A percentile compares a stretch with the other conserved stretches of the same genome.
phyloP scores from a whole-genome alignment of 192 early-diverging fungal genomes.

The Rhizoclosmatium sp. region DNA sequence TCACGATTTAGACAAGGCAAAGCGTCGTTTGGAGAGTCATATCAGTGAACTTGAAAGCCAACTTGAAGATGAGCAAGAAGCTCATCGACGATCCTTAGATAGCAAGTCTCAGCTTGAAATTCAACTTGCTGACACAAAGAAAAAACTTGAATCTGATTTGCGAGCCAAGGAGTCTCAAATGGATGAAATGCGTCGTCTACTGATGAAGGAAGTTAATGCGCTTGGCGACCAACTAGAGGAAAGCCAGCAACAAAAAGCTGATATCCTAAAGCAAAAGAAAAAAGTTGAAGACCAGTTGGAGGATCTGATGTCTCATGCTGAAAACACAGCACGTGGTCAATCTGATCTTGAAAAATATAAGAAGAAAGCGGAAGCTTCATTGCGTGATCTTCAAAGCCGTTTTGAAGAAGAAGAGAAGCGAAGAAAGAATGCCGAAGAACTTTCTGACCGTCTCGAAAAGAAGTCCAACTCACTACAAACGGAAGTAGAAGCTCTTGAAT shows the following conservation, averaged over 20 bases:
- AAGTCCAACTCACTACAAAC: conserved; percentile 70
- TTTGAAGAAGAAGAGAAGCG: conserved; percentile 72
- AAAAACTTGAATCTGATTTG: conserved; percentile 65
- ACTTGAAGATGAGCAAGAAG: conserved; percentile 68
- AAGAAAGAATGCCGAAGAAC: conserved; percentile 71
- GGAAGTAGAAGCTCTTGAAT: conserved; percentile 68
- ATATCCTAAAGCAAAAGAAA: conserved; percentile 66
- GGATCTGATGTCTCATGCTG: conserved; percentile 61
- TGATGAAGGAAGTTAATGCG: conserved; percentile 69
- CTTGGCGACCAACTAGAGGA: conserved; percentile 66
- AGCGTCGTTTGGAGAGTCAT: conserved; percentile 65
- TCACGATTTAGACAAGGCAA: conserved; percentile 76
- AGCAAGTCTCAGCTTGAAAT: conserved; percentile 64
- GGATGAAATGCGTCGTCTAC: conserved; percentile 77
- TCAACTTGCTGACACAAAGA: conserved; percentile 74
- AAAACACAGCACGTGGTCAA: conserved; percentile 68
- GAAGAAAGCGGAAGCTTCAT: conserved; percentile 59
- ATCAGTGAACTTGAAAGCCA: conserved; percentile 68
- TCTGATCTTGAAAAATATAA: conserved; percentile 73
- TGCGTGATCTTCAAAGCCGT: conserved; percentile 59
- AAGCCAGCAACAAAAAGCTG: conserved; percentile 58
- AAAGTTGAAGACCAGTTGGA: conserved; percentile 70
- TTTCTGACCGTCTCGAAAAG: conserved; percentile 75
- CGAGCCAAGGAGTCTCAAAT: conserved; percentile 69
- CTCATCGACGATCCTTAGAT: conserved; percentile 65